Evolutionary conservation across 768 basidiomycete species (phyloP).

Genomic region (Lyophyllum semitale): DNA sequence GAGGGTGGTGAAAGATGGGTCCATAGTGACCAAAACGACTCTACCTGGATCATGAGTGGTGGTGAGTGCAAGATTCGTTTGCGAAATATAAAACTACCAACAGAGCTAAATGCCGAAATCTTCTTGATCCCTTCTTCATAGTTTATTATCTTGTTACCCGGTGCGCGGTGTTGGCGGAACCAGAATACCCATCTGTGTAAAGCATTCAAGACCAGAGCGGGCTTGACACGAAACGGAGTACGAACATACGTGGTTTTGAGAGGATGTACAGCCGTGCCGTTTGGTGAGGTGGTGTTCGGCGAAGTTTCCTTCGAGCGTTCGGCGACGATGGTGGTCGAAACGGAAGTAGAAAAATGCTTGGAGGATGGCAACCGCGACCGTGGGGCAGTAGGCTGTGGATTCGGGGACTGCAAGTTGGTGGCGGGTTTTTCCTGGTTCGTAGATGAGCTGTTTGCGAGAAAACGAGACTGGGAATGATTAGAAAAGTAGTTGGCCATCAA

Average conservation of each 20-base stretch:
- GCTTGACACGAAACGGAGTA: conserved; percentile 34
- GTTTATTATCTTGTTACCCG: conserved; percentile 85
- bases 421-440: conserved; percentile 22
- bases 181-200: conserved; percentile 82
- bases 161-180: conserved; percentile 88
- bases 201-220: conserved; percentile 17
- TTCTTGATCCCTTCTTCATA: conserved; percentile 97
- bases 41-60: conserved; percentile 53
- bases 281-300: conserved; percentile 33
- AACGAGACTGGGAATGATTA: conserved; percentile 77
- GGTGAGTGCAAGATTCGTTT: conserved; percentile 8
- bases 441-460: conserved; percentile 53
- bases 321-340: conserved; percentile 46
- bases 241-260: conserved; percentile 89
- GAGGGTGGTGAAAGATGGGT: conserved; percentile 90
- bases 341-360: conserved; percentile 67
- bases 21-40: conserved; percentile 95
- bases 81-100: conserved; percentile 34
- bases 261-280: conserved; percentile 60
- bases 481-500: conserved; percentile 79
- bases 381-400: conserved; percentile 22
- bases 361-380: conserved; percentile 59
- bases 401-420: conserved; percentile 21
- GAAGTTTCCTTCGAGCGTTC: conserved; percentile 50
- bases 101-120: conserved; percentile 87